phyloP scores from a whole-genome alignment of 2,329 filamentous ascomycete species.

The Penicillium psychrosexuale region DNA sequence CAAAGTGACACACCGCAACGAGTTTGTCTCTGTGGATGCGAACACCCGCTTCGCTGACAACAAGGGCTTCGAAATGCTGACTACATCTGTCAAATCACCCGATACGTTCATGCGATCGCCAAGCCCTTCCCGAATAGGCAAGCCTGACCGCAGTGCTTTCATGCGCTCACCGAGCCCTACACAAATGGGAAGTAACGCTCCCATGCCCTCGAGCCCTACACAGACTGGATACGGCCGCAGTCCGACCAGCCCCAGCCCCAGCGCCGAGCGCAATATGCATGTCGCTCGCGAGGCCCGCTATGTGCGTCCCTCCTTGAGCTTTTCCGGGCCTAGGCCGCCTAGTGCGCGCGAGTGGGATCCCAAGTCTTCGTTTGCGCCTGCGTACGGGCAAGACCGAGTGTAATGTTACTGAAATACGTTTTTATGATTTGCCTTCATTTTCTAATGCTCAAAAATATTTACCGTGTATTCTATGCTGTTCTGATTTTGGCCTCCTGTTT shows the following conservation, averaged over 20 bases:
- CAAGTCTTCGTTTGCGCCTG: conserved; percentile 34
- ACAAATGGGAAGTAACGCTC: conserved; percentile 4
- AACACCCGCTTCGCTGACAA: conserved; percentile 61
- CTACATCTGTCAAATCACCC: conserved; percentile 32
- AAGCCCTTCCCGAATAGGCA: conserved; percentile 14
- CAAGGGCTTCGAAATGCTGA: conserved; percentile 78
- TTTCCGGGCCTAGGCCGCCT: conserved; percentile 48
- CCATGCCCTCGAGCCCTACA: conserved; percentile 19
- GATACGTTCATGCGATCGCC: conserved; percentile 27
- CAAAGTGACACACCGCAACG: conserved; percentile 52
- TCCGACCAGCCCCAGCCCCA: conserved; percentile 25
- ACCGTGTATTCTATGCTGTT: background rate
- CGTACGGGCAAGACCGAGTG: conserved; percentile 12
- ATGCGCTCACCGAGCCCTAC: conserved; percentile 23
- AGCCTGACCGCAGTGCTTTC: conserved; percentile 3
- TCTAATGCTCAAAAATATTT: background rate
- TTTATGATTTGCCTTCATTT: background rate
- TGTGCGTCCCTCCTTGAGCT: conserved; percentile 47
- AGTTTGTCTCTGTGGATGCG: conserved; percentile 88
- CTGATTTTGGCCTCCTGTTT: background rate
- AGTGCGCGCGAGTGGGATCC: conserved; percentile 39
- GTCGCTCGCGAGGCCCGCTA: conserved; percentile 48
- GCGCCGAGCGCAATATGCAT: conserved; percentile 22
- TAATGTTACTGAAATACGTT: conserved; percentile 1
- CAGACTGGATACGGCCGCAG: conserved; percentile 15